phyloP scores from a whole-genome alignment of 805 yeast species.

The Yueomyces sinensis region DNA sequence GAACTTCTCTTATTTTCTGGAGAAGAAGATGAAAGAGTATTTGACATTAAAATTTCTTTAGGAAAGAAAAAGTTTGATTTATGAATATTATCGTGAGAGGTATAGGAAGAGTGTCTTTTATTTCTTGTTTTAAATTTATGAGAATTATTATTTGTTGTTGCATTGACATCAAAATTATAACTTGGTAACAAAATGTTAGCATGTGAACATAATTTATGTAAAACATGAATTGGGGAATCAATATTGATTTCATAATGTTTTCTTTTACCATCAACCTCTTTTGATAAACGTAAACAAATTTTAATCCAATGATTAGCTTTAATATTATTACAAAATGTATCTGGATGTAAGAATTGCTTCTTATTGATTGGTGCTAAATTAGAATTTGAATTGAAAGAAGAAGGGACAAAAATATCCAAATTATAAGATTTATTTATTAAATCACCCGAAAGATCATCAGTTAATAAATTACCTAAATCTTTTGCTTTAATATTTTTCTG shows the following conservation, averaged over 20 bases:
- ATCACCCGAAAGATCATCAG: constrained; percentile 36
- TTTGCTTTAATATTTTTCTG: constrained; percentile 20
- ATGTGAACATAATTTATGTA: constrained; percentile 67
- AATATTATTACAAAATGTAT: constrained; percentile 65
- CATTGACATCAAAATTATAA: constrained; percentile 30
- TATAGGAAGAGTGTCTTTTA: too few species aligned
- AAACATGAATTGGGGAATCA: constrained; percentile 83
- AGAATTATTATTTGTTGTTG: neutral
- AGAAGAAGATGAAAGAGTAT: constrained; percentile 50
- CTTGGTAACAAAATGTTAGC: constrained; percentile 70
- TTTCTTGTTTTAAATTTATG: neutral
- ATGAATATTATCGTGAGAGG: constrained; percentile 10
- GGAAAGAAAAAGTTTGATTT: constrained; percentile 30
- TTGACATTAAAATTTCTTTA: constrained; percentile 27
- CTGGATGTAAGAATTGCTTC: constrained; percentile 60
- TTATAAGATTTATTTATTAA: constrained; percentile 68
- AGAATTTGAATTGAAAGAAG: constrained; percentile 29
- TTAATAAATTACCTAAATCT: constrained; percentile 29
- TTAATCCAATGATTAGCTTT: constrained; percentile 95
- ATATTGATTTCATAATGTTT: constrained; percentile 91
- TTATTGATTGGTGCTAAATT: constrained; percentile 10
- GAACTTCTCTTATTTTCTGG: neutral
- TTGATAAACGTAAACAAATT: constrained; percentile 68
- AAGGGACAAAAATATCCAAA: constrained; percentile 78
- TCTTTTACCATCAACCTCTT: constrained; percentile 50